These are phyloP conservation scores for Akanthomyces dipterigenus DNA, from an alignment of 2,329 filamentous ascomycete species.

Conservation along the genomic window DNA sequence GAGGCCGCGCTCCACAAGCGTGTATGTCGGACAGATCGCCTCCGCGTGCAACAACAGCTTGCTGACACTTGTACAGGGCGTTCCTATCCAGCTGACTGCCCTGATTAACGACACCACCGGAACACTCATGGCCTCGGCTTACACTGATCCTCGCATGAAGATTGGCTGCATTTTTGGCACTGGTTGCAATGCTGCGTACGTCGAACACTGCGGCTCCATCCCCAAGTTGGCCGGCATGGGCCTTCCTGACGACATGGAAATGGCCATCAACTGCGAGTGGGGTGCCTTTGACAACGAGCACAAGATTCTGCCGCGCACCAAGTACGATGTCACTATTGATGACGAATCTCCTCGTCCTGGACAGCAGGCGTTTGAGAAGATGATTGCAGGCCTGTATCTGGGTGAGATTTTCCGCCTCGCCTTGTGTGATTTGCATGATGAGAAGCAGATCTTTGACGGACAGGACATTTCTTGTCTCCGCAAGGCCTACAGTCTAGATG, in stretches of 20 bases:
- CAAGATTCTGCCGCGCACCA: constrained; percentile 75
- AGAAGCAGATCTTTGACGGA: constrained; percentile 69
- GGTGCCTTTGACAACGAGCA: constrained; percentile 95
- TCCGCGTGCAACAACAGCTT: neutral
- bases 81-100: constrained; percentile 87
- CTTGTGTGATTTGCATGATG: constrained; percentile 76
- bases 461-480: constrained; percentile 77
- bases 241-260: constrained; percentile 72
- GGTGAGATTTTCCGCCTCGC: constrained; percentile 91
- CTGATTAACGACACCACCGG: constrained; percentile 98
- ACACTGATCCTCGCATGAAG: constrained; percentile 88
- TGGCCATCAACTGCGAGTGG: constrained; percentile 98
- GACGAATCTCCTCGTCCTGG: constrained; percentile 86
- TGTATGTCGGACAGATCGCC: constrained; percentile 20
- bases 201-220: constrained; percentile 86
- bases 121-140: constrained; percentile 91
- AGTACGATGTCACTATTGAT: constrained; percentile 83
- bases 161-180: constrained; percentile 98
- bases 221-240: constrained; percentile 92
- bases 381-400: constrained; percentile 91
- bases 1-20: constrained; percentile 65
- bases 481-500: constrained; percentile 83
- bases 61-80: constrained; percentile 47
- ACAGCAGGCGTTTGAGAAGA: constrained; percentile 95
- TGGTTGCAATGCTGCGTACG: constrained; percentile 96